phyloP scores from a whole-genome alignment of 2,329 filamentous ascomycete genomes.

The Paraphaeosphaeria minitans region DNA sequence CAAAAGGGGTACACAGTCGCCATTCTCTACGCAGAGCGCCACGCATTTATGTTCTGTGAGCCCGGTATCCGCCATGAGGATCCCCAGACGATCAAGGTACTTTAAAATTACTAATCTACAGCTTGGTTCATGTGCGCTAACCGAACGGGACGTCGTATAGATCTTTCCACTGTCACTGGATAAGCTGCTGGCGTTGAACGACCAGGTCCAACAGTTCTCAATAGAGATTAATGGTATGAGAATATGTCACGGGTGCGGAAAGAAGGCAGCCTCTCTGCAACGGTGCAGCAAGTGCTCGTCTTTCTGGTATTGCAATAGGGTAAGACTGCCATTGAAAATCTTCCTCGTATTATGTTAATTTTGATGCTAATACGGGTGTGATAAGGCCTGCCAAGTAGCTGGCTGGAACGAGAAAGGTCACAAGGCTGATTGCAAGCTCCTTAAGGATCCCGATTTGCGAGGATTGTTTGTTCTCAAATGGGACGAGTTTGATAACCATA shows the following conservation, averaged over 20 bases:
- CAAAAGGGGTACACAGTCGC: conserved; percentile 28
- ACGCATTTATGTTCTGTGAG: conserved; percentile 17
- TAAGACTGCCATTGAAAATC: conserved; percentile 19
- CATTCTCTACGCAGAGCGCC: conserved; percentile 20
- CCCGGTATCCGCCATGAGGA: conserved; percentile 24
- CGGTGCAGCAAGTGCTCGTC: conserved; percentile 25
- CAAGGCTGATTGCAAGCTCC: conserved; percentile 23
- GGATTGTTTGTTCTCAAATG: too few relatives aligned
- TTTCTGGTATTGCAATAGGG: conserved; percentile 30
- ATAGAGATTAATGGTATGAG: conserved; percentile 20
- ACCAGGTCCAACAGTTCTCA: conserved; percentile 22
- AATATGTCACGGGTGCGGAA: conserved; percentile 25
- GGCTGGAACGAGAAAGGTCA: conserved; percentile 24
- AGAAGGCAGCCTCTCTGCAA: conserved; percentile 19
- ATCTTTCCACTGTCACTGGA: conserved; percentile 26
- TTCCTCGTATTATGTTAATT: conserved; percentile 12
- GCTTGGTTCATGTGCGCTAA: conserved; percentile 16
- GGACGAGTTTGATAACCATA: too few relatives aligned
- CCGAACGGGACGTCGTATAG: conserved; percentile 13
- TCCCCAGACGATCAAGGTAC: conserved; percentile 26
- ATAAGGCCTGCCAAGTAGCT: conserved; percentile 21
- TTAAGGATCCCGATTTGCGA: conserved; percentile 22
- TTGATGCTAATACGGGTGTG: conserved; percentile 19
- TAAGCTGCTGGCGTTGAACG: conserved; percentile 21
- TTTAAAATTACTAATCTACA: conserved; percentile 12